Base-by-base conservation (phyloP, 1,284 basidiomycete species). In the Austropuccinia psidii region DNA sequence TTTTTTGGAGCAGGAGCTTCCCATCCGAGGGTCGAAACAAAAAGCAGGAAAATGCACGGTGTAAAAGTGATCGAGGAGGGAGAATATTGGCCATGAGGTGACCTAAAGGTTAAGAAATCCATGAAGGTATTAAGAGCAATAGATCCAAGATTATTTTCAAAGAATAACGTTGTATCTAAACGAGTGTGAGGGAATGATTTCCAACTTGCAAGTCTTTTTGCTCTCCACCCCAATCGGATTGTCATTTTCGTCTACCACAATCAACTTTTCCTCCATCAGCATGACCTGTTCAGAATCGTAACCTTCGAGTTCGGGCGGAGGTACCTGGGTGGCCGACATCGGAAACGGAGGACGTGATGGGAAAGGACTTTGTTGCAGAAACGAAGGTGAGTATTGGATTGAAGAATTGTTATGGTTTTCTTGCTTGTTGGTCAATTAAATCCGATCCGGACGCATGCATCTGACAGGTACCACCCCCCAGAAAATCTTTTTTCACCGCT, bases 1-100 rank as follows among this genome's bases (percentile, higher is more conserved):
- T 86, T 80, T 93, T 91, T 82, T 99, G 96, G 45, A 99, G 86
- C 21, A 99, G 85, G n/a, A 99, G 86, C 81, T 90, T 91, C 69
- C 95, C 96, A 80, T 96, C 91, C 8, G 87, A 87, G 0, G 96
- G 95, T 61, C 94, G 86, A 84, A 98, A 99, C 76, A 98, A 86
- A 82, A 99, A 98, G 54, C 90, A 93, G 76, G 93, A 97, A 84
- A 99, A 99, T 13, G 96, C 96, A 73, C 96, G 90, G 82, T 99
- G 96, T 41, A 99, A 86, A 35, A 98, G 86, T 33, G 94, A 94
- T 79, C 90, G 89, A 1, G 79, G 78, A 13, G 79, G 79, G 47
- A 78, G 50, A 81, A 98, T 98, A 82, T 96, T 96, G 81, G 90
- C 88, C 95, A 98, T 98, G 66, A 99, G 84, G 83, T 98, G 96